phyloP scores from a whole-genome alignment of 441 rosid species.

The Manihot esculenta region DNA sequence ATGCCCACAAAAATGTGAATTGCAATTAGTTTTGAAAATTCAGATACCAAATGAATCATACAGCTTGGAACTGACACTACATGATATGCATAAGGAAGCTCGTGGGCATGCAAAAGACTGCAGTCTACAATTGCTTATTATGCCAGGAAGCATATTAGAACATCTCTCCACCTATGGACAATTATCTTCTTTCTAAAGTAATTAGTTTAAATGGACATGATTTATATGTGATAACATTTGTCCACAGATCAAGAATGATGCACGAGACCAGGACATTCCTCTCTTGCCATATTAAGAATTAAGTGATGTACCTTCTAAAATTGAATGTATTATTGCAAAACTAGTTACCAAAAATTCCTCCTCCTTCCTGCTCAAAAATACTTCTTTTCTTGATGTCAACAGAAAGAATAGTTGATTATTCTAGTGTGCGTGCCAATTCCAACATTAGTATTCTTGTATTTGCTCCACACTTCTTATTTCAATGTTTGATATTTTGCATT shows the following conservation, averaged over 20 bases:
- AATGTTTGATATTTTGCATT: not conserved
- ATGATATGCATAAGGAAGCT: not conserved
- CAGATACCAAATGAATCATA: not conserved
- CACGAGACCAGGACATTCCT: not conserved
- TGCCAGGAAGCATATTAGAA: not conserved
- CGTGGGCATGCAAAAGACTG: not conserved
- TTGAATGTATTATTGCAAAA: not conserved
- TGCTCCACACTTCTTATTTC: not conserved
- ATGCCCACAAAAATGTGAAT: not conserved
- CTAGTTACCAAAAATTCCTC: not conserved
- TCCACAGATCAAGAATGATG: not conserved
- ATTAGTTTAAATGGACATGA: not conserved
- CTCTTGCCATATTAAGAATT: not conserved
- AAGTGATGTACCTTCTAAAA: not conserved
- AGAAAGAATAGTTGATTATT: not conserved
- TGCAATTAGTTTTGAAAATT: not conserved
- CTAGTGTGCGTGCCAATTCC: not conserved
- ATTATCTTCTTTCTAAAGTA: not conserved
- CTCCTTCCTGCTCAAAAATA: not conserved
- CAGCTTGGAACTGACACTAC: not conserved
- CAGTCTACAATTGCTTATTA: not conserved
- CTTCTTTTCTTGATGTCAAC: not conserved
- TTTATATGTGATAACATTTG: not conserved
- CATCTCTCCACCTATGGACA: not conserved
- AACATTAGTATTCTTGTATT: not conserved